Percentiles rank a stretch among this genome's conserved stretches.
phyloP scores from a whole-genome alignment of 2,329 filamentous ascomycete genomes.

The Colletotrichum sublineola region DNA sequence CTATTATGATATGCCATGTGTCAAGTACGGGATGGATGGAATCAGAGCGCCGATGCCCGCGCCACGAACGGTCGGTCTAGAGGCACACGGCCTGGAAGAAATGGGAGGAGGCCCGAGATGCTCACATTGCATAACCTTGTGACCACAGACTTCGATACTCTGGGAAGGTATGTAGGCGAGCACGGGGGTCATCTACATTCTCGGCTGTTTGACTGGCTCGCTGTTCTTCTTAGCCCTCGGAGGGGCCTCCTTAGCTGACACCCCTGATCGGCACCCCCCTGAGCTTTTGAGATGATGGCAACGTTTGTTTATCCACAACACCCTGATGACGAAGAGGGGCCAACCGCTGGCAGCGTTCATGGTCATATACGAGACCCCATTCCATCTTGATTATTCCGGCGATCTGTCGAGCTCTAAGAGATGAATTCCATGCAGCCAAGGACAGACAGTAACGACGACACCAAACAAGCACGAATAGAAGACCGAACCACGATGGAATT shows the following conservation, averaged over 20 bases:
- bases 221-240: neutral
- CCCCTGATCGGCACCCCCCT: neutral
- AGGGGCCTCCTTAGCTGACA: no score
- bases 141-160: neutral
- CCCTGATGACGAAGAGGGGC: neutral
- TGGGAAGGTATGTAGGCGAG: neutral
- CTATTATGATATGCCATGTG: slow-evolving; percentile 1
- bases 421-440: neutral
- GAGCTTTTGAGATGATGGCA: slow-evolving; percentile 8
- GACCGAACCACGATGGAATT: neutral
- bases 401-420: neutral
- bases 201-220: neutral
- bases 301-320: neutral
- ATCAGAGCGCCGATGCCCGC: slow-evolving; percentile 1
- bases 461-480: neutral
- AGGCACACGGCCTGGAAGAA: neutral
- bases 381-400: neutral
- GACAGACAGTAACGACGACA: neutral
- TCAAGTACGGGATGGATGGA: slow-evolving; percentile 14
- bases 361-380: neutral
- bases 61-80: neutral
- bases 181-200: neutral
- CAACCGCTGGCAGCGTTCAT: neutral
- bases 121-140: neutral
- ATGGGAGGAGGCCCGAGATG: slow-evolving; percentile 6